Evolutionary conservation across 2,329 filamentous ascomycete species (phyloP).

Genomic region (Taxawa tesnikishii): DNA sequence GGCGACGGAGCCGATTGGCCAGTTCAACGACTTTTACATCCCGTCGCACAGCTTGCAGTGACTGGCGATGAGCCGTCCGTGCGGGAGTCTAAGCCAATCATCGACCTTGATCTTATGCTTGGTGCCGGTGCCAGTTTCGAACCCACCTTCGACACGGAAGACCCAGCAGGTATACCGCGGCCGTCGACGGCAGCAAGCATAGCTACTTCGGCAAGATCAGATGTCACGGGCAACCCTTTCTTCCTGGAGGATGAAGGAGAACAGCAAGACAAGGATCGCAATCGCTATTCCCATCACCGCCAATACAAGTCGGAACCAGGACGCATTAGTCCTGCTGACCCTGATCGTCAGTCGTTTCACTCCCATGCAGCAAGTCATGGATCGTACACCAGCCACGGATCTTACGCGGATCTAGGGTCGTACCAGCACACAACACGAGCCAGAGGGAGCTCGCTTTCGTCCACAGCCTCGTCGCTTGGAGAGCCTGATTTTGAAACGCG

Average conservation of each 20-base stretch:
- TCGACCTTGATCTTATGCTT: conserved; percentile 27
- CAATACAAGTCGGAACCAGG: conserved; percentile 22
- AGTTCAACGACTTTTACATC: conserved; percentile 26
- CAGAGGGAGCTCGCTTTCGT: conserved; percentile 8
- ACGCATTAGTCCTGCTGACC: conserved; percentile 10
- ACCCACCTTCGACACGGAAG: conserved; percentile 7
- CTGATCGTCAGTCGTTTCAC: conserved; percentile 18
- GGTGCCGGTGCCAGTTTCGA: conserved; percentile 7
- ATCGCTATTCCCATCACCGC: conserved; percentile 22
- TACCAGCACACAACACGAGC: conserved; percentile 12
- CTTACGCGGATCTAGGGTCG: conserved; percentile 15
- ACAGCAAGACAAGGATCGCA: conserved; percentile 15
- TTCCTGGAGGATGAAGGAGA: conserved; percentile 32
- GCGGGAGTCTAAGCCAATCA: conserved; percentile 30
- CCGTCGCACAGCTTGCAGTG: too few species aligned
- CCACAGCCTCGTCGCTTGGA: conserved; percentile 9
- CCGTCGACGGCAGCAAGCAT: conserved; percentile 28
- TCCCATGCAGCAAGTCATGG: conserved; percentile 19
- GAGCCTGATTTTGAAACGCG: conserved; percentile 10
- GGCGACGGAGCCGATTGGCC: conserved; percentile 25
- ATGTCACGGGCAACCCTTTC: conserved; percentile 34
- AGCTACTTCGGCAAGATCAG: conserved; percentile 17
- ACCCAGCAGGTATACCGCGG: conserved; percentile 22
- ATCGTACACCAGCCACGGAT: too few species aligned
- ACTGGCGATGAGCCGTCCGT: too few species aligned